Percentiles rank a stretch among this genome's conserved stretches.
These are phyloP conservation scores for Anisogramma anomala DNA, from an alignment of 2,329 filamentous ascomycete genomes.

Conservation along the genomic window DNA sequence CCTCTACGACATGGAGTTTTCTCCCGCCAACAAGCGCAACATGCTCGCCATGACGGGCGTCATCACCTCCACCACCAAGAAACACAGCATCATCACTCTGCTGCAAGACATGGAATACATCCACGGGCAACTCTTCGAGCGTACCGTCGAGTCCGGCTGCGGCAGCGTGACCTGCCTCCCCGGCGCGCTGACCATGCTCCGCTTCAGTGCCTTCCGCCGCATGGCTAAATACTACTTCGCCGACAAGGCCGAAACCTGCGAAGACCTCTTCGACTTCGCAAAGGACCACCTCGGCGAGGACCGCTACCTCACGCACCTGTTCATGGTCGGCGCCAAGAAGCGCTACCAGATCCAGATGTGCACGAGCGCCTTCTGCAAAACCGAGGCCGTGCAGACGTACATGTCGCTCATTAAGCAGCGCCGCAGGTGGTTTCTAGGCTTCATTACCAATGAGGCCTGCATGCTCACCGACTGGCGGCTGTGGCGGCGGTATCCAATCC, in stretches of 20 bases:
- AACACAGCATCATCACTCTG: conserved; percentile 78
- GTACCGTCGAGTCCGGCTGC: conserved; percentile 88
- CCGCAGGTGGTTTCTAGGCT: conserved; percentile 90
- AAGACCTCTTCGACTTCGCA: conserved; percentile 91
- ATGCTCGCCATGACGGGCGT: conserved; percentile 98
- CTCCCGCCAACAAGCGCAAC: conserved; percentile 78
- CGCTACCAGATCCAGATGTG: conserved; percentile 96
- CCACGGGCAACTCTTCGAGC: conserved; percentile 90
- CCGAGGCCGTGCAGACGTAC: conserved; percentile 87
- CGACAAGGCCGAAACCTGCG: conserved; percentile 88
- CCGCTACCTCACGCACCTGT: conserved; percentile 91
- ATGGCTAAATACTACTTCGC: conserved; percentile 99
- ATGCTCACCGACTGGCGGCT: conserved; percentile 92
- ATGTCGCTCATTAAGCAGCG: conserved; percentile 82
- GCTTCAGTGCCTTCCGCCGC: conserved; percentile 87
- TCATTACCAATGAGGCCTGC: conserved; percentile 95
- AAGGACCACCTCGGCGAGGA: conserved; percentile 95
- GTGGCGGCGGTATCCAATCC: conserved; percentile 80
- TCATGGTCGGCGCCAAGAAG: conserved; percentile 94
- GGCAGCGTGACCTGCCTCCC: conserved; percentile 91
- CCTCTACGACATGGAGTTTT: conserved; percentile 97
- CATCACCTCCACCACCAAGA: conserved; percentile 86
- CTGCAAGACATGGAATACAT: conserved; percentile 98
- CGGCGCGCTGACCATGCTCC: conserved; percentile 86
- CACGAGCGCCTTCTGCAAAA: conserved; percentile 96